phyloP scores from a whole-genome alignment of 768 basidiomycete genomes.

The Pulveroboletus sp. region DNA sequence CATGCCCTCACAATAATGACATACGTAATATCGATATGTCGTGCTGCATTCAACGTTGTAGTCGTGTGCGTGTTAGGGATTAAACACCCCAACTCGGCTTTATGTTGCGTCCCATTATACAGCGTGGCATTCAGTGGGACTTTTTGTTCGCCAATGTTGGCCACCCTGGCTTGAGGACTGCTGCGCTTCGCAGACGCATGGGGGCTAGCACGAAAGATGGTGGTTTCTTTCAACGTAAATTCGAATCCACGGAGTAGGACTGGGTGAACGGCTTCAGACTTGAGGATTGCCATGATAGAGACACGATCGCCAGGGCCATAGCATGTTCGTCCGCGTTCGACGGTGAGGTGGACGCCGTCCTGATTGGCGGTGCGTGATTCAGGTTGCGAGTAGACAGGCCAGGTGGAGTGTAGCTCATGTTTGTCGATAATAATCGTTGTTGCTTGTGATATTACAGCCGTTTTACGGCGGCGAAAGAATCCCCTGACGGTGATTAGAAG shows the following conservation, averaged over 20 bases:
- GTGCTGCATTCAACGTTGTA: conserved; percentile 75
- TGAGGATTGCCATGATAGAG: conserved; percentile 65
- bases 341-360: conserved; percentile 71
- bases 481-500: conserved; percentile 38
- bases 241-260: conserved; percentile 83
- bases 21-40: conserved; percentile 86
- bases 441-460: conserved; percentile 61
- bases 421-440: conserved; percentile 84
- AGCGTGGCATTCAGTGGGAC: conserved; percentile 70
- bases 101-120: conserved; percentile 68
- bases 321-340: conserved; percentile 74
- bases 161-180: conserved; percentile 52
- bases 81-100: conserved; percentile 68
- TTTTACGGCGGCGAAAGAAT: conserved; percentile 78
- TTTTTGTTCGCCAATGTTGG: conserved; percentile 66
- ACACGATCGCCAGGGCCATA: conserved; percentile 87
- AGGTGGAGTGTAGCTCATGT: conserved; percentile 89
- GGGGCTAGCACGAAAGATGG: conserved; percentile 66
- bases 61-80: conserved; percentile 75
- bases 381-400: conserved; percentile 85
- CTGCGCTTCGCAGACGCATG: conserved; percentile 50
- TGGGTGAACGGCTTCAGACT: conserved; percentile 65
- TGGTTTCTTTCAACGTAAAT: conserved; percentile 73
- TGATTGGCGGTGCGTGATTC: conserved; percentile 65
- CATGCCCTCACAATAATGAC: conserved; percentile 73